Conservation (phyloP, 2,329 filamentous ascomycete species). For the Leptographium procerum region DNA sequence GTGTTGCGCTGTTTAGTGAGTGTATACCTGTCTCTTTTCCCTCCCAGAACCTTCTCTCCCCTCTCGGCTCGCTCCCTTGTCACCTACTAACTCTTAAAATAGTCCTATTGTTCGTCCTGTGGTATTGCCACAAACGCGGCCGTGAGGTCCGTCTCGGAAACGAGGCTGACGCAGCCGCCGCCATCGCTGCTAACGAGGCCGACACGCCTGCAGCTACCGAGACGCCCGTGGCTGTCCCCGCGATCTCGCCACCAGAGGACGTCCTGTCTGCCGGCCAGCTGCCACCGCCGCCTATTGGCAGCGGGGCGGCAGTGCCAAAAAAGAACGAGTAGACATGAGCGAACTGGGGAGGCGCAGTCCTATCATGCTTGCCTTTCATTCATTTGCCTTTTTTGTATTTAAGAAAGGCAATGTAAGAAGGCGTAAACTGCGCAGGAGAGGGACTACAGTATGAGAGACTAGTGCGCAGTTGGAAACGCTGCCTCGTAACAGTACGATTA, state of each 20-base stretch:
- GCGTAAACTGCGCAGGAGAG: too few species aligned
- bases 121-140: constrained; percentile 97
- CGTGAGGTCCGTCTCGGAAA: constrained; percentile 63
- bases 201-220: not conserved
- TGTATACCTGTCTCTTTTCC: constrained; percentile 12
- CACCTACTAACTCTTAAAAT: not conserved
- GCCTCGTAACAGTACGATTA: too few species aligned
- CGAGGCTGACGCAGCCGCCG: constrained; percentile 19
- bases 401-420: too few species aligned
- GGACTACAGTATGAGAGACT: too few species aligned
- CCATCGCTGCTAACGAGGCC: not conserved
- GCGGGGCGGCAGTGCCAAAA: not conserved
- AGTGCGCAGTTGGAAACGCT: too few species aligned
- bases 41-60: not conserved
- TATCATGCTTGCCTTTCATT: not conserved
- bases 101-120: constrained; percentile 88
- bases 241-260: not conserved
- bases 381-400: not conserved
- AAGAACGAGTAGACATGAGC: not conserved
- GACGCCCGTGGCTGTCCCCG: not conserved
- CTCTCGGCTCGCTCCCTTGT: not conserved
- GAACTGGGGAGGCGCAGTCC: not conserved
- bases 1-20: constrained; percentile 76
- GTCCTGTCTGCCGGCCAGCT: not conserved
- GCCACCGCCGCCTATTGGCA: constrained; percentile 8